Evolutionary conservation across 306 rosid genomes (phyloP), one percentile per base, ranked within the genome.

Genomic region (Adenanthera pavonina): DNA sequence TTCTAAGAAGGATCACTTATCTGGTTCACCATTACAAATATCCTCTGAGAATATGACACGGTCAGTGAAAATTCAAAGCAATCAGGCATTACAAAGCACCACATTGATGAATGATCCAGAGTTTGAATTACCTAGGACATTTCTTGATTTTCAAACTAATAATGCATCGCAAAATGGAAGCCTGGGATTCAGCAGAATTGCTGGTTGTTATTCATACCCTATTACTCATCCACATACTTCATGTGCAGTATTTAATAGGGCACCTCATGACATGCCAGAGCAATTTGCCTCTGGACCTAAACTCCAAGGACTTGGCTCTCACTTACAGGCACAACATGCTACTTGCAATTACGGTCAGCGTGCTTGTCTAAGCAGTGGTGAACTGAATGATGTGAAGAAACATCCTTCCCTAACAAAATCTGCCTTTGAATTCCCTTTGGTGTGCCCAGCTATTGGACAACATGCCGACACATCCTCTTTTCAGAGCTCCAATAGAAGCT

Each of bases 351-450:
- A 72, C 38, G 62, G 78, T 67, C 86, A 80, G 81, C 77, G 72
- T 62, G 46, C 83, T 25, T 54, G 79, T 69, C 78, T 83, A 81
- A 85, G 84, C 82, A 86, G 85, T 56, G 83, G 84, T 61, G 95
- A 88, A 72, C 81, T 79, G 73, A 75, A 78, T 77, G 83, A 81
- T 87, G 74, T 78, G 87, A 89, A 73, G 80, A 87, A 76, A 77
- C 80, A 67, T 40, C 90, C 90, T 51, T 88, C 59, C 72, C 82
- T 79, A 47, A 48, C 85, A 43, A 87, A 90, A 75, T 81, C 90
- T 57, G 83, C 88, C 75, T 85, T 87, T 3, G 91, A 83, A 60
- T 92, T 92, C 80, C 96, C 98, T 78, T 92, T 92, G 87, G 78
- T 90, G 83, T 87, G 85, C 81, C 90, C 91, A 11, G 85, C 84